Percentiles rank a stretch among this genome's conserved stretches.
phyloP scores from a whole-genome alignment of 768 basidiomycete species.

The Amanita brunnescens region DNA sequence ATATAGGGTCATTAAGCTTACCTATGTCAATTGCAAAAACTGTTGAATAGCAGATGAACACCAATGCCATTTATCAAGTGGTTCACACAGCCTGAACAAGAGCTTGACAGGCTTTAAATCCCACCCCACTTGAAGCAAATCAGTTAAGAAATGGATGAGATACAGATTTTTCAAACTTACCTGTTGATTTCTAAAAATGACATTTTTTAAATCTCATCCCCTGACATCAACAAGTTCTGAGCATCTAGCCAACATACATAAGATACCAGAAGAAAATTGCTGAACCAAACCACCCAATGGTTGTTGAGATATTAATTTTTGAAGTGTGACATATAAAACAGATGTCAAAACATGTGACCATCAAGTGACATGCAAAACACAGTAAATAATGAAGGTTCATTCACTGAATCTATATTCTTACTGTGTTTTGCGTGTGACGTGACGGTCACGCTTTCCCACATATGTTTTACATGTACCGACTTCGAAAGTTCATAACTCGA shows the following conservation, averaged over 20 bases:
- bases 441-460: neutral
- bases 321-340: neutral
- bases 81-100: neutral
- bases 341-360: neutral
- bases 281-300: neutral
- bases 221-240: neutral
- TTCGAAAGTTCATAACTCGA: slow-evolving; percentile 1
- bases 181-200: neutral
- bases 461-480: neutral
- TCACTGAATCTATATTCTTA: no score
- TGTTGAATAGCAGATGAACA: neutral
- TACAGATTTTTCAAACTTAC: neutral
- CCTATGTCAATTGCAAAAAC: neutral
- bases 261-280: neutral
- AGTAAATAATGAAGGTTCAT: no score
- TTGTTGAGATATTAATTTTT: neutral
- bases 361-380: neutral
- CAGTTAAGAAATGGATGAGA: neutral
- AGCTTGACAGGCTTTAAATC: neutral
- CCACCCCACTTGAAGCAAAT: neutral
- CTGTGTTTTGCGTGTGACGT: slow-evolving; percentile 1
- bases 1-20: neutral
- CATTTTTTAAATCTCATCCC: neutral
- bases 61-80: neutral
- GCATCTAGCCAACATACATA: neutral